Evolutionary conservation across 2,329 filamentous ascomycete species (phyloP).

Genomic region (Zymoseptoria ardabiliae): DNA sequence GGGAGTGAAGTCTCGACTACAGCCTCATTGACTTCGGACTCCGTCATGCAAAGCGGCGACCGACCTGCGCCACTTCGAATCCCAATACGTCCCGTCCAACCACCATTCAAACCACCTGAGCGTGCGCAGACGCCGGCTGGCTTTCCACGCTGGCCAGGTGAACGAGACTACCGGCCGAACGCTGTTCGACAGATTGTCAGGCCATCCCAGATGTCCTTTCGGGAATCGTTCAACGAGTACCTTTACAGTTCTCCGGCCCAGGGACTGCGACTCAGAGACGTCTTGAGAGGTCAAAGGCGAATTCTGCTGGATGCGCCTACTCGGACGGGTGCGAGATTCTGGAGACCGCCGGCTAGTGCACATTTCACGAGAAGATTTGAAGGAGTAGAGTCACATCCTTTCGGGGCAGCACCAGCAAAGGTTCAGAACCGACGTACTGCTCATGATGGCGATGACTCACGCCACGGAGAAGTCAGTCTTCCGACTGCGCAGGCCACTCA

Average conservation of each 20-base stretch:
- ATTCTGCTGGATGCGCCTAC: neutral
- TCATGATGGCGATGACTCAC: no score
- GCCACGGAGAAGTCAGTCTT: no score
- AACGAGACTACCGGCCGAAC: neutral
- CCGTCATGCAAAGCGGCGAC: neutral
- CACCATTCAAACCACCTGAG: constrained; percentile 18
- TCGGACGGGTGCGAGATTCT: constrained; percentile 7
- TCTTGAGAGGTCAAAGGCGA: neutral
- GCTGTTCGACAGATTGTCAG: neutral
- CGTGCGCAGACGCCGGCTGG: constrained; percentile 24
- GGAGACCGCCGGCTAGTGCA: constrained; percentile 29
- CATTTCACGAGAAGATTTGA: constrained; percentile 20
- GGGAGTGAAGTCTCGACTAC: constrained; percentile 1
- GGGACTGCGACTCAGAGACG: neutral
- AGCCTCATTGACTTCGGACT: neutral
- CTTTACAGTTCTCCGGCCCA: neutral
- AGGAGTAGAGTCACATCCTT: constrained; percentile 20
- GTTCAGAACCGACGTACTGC: no score
- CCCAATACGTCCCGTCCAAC: constrained; percentile 7
- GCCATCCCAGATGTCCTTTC: neutral
- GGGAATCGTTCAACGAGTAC: neutral
- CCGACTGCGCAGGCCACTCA: no score
- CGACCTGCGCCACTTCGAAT: neutral
- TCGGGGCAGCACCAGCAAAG: constrained; percentile 11
- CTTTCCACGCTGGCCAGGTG: constrained; percentile 23